Conservation (phyloP, 192 early-diverging fungal genomes). For the Coemansia sp. region DNA sequence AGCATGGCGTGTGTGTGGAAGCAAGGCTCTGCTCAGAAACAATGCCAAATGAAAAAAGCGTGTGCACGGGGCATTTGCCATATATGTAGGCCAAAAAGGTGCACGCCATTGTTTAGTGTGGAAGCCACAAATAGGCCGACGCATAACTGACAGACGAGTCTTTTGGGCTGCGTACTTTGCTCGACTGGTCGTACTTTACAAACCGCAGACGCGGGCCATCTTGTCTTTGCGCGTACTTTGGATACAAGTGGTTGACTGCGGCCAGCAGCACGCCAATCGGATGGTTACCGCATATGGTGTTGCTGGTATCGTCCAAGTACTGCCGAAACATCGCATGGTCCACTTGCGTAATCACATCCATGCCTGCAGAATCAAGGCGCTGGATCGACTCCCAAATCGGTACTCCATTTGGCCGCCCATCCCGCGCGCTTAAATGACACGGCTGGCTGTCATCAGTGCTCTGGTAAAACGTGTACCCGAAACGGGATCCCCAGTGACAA, state of each 20-base stretch:
- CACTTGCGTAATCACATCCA: conserved; percentile 69
- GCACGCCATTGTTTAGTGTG: background rate
- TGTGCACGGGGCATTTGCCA: no score
- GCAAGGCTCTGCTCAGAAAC: no score
- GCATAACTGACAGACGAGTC: conserved; percentile 85
- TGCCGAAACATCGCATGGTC: conserved; percentile 61
- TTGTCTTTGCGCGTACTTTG: conserved; percentile 1
- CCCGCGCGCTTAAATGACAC: conserved; percentile 7
- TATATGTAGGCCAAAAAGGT: background rate
- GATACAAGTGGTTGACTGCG: conserved; percentile 54
- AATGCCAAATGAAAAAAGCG: no score
- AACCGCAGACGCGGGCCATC: conserved; percentile 59
- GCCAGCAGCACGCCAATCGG: conserved; percentile 83
- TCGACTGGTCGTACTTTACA: conserved; percentile 85
- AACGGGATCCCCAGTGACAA: conserved; percentile 94
- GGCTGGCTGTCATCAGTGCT: conserved; percentile 15
- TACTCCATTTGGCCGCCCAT: conserved; percentile 9
- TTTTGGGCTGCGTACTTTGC: conserved; percentile 50
- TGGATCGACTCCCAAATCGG: conserved; percentile 82
- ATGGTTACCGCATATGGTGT: conserved; percentile 95
- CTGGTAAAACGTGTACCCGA: conserved; percentile 73
- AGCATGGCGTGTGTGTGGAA: no score
- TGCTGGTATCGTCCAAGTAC: conserved; percentile 76
- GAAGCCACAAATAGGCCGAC: conserved; percentile 55
- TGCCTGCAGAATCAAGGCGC: conserved; percentile 76